Evolutionary conservation across 805 yeast genomes (phyloP).

Genomic region (Brettanomyces bruxellensis): DNA sequence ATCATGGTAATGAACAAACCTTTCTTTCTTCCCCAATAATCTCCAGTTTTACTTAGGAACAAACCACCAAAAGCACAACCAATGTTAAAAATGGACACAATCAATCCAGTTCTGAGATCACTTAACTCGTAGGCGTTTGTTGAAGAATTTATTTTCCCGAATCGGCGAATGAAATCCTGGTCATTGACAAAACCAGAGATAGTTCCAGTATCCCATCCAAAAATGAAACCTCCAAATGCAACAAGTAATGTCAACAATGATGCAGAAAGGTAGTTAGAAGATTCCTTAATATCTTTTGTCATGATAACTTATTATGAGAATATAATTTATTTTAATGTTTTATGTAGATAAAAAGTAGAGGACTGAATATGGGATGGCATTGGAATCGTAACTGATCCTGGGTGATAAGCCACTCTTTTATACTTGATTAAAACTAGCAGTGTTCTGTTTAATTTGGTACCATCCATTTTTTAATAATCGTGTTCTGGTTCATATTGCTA

Average conservation of each 20-base stretch:
- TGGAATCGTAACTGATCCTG: too few relatives aligned
- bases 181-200: conserved; percentile 63
- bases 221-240: conserved; percentile 71
- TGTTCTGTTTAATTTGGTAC: too few relatives aligned
- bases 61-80: conserved; percentile 73
- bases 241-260: conserved; percentile 38
- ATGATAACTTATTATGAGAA: too few relatives aligned
- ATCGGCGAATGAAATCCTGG: conserved; percentile 41
- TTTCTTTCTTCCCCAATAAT: conserved; percentile 48
- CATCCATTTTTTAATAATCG: too few relatives aligned
- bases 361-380: too few relatives aligned
- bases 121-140: conserved; percentile 36
- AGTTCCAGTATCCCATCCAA: conserved; percentile 75
- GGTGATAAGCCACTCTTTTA: too few relatives aligned
- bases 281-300: too few relatives aligned
- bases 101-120: conserved; percentile 49
- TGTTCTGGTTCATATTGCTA: too few relatives aligned
- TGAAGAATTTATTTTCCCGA: conserved; percentile 33
- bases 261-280: conserved; percentile 6
- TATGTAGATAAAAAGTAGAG: too few relatives aligned
- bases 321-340: too few relatives aligned
- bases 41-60: conserved; percentile 47
- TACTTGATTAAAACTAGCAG: too few relatives aligned
- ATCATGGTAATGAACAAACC: conserved; percentile 46
- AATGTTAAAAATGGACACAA: conserved; percentile 61